A percentile compares a stretch with the other conserved stretches of the same genome.
Conservation (phyloP, 495 filamentous ascomycete species). For the Penicillium verhagenii region DNA sequence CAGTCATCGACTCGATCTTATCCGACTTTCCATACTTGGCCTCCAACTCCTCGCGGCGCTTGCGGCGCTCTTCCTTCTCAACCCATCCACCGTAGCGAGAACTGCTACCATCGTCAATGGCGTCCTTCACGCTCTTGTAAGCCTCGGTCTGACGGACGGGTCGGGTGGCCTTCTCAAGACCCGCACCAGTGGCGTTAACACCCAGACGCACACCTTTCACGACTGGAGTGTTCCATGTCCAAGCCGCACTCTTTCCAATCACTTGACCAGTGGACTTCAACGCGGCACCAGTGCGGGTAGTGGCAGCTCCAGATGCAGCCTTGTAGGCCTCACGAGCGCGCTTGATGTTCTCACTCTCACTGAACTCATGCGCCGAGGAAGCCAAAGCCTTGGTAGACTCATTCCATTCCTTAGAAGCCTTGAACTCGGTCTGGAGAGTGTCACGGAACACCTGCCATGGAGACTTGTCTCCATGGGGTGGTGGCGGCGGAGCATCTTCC, state of each 20-base stretch:
- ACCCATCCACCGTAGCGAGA: constrained; percentile 94
- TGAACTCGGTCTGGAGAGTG: constrained; percentile 87
- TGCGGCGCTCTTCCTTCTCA: constrained; percentile 89
- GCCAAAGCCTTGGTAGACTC: constrained; percentile 94
- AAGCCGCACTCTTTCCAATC: constrained; percentile 84
- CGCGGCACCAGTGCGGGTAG: constrained; percentile 69
- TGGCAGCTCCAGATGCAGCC: constrained; percentile 73
- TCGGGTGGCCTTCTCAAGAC: constrained; percentile 87
- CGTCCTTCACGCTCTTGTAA: constrained; percentile 90
- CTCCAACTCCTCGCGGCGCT: constrained; percentile 66
- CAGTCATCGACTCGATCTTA: constrained; percentile 58
- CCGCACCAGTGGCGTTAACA: constrained; percentile 78
- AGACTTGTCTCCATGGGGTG: constrained; percentile 95
- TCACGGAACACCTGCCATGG: constrained; percentile 99
- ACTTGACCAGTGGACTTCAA: constrained; percentile 81
- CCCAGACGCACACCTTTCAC: constrained; percentile 90
- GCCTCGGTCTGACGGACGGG: constrained; percentile 92
- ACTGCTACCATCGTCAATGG: constrained; percentile 95
- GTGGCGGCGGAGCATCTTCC: constrained; percentile 73
- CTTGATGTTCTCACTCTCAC: constrained; percentile 90
- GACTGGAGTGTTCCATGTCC: constrained; percentile 95
- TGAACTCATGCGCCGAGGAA: constrained; percentile 82
- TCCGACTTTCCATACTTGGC: constrained; percentile 47
- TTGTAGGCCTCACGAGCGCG: constrained; percentile 83
- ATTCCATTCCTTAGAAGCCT: constrained; percentile 98